Percentiles rank a stretch among this genome's conserved stretches.
These are phyloP conservation scores for Allium sativum DNA, from an alignment of 106 monocot species.

Conservation along the genomic window DNA sequence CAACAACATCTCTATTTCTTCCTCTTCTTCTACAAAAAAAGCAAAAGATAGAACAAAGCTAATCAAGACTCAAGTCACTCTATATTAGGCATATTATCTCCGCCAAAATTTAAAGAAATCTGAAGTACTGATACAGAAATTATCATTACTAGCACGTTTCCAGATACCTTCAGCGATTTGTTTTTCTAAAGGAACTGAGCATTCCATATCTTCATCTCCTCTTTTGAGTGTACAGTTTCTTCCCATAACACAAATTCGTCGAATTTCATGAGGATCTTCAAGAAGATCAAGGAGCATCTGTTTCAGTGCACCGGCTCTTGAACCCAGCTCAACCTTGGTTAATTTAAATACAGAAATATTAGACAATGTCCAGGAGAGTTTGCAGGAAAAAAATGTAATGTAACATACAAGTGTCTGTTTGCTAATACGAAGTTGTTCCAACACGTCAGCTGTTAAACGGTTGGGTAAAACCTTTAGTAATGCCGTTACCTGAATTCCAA, in stretches of 20 bases:
- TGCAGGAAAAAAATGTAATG: not conserved
- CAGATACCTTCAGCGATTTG: constrained; percentile 75
- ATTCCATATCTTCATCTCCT: constrained; percentile 55
- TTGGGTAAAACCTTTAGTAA: constrained; percentile 89
- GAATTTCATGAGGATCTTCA: constrained; percentile 86
- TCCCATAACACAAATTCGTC: constrained; percentile 92
- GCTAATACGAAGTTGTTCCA: constrained; percentile 89
- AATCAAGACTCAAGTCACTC: not conserved
- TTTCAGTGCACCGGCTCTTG: constrained; percentile 85
- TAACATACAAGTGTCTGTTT: constrained; percentile 74
- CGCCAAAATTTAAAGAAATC: not conserved
- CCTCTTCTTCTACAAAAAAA: constrained; percentile 77
- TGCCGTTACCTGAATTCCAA: constrained; percentile 33
- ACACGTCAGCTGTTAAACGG: constrained; percentile 78
- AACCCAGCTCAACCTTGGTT: constrained; percentile 84
- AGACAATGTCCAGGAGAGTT: not conserved
- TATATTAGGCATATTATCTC: not conserved
- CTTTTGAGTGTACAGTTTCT: constrained; percentile 56
- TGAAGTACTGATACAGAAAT: not conserved
- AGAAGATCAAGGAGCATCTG: constrained; percentile 97
- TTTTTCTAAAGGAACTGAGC: constrained; percentile 50
- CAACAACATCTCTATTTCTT: constrained; percentile 97
- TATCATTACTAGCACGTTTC: not conserved
- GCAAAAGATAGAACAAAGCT: not conserved
- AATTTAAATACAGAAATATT: not conserved